A percentile compares a stretch with the other conserved stretches of the same genome.
These are phyloP conservation scores for Jamesozyma gamospora DNA, from an alignment of 805 yeast genomes.

Conservation along the genomic window DNA sequence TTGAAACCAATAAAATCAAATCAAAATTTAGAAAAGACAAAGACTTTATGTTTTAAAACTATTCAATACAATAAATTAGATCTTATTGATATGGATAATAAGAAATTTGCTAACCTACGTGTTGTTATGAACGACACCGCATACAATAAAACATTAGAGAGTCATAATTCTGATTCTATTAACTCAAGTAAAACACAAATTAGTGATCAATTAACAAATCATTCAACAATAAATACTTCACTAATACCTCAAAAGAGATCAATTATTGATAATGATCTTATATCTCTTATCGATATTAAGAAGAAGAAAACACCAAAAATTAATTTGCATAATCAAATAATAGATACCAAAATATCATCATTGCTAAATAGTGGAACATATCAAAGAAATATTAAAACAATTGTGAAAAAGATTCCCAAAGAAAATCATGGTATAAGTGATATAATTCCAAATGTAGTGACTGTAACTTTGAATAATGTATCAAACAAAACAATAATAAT, in stretches of 20 bases:
- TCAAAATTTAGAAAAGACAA: neutral
- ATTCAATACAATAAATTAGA: constrained; percentile 6
- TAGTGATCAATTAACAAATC: neutral
- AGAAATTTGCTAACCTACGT: constrained; percentile 5
- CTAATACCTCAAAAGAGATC: constrained; percentile 17
- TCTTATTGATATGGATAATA: constrained; percentile 8
- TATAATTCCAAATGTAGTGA: too few species aligned
- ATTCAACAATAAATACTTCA: constrained; percentile 8
- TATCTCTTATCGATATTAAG: constrained; percentile 7
- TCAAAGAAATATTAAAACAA: neutral
- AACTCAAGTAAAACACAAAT: neutral
- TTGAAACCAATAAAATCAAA: neutral
- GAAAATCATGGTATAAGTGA: too few species aligned
- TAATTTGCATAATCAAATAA: neutral
- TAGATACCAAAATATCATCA: neutral
- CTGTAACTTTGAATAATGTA: neutral
- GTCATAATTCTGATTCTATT: neutral
- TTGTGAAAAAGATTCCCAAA: too few species aligned
- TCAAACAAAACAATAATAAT: constrained; percentile 4
- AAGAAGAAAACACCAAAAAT: neutral
- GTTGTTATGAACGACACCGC: neutral
- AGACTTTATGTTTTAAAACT: constrained; percentile 1
- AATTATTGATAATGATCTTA: constrained; percentile 16
- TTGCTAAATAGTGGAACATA: neutral
- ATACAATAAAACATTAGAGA: neutral